These are phyloP conservation scores for Phalaenopsis aphrodite DNA, from an alignment of 106 monocot genomes.

Conservation along the genomic window DNA sequence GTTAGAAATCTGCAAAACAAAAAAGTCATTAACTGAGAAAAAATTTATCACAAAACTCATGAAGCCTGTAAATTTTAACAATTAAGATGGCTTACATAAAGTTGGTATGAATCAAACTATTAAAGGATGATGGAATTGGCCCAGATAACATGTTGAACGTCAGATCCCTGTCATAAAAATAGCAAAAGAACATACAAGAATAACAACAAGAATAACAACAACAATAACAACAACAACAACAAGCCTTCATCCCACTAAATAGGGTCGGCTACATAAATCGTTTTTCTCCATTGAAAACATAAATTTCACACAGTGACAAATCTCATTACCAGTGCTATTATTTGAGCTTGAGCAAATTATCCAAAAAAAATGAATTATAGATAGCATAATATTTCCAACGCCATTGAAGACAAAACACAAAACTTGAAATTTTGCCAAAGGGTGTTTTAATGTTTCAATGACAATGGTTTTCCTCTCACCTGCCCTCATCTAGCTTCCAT, in stretches of 20 bases:
- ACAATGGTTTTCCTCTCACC: too few relatives aligned
- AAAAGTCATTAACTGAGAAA: neutral
- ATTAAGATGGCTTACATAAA: slow-evolving; percentile 7
- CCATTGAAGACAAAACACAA: too few relatives aligned
- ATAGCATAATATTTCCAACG: neutral
- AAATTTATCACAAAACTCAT: neutral
- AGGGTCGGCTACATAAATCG: too few relatives aligned
- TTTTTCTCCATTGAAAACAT: neutral
- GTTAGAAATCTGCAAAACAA: slow-evolving; percentile 8
- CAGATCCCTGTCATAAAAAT: slow-evolving; percentile 8
- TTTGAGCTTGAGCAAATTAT: neutral
- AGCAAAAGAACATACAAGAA: neutral
- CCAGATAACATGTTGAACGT: slow-evolving; percentile 9
- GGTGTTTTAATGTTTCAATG: too few relatives aligned
- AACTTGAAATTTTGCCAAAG: too few relatives aligned
- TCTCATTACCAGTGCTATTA: neutral
- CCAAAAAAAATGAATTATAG: neutral
- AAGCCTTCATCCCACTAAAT: too few relatives aligned
- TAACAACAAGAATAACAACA: too few relatives aligned
- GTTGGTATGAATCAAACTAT: slow-evolving; percentile 6
- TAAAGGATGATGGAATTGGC: neutral
- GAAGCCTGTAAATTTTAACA: neutral
- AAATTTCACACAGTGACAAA: neutral
- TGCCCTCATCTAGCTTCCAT: too few relatives aligned
- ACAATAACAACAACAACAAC: too few relatives aligned